Percentiles rank a stretch among this genome's conserved stretches.
phyloP scores from a whole-genome alignment of 1,139 yeast species.

The Hansenula anomala region DNA sequence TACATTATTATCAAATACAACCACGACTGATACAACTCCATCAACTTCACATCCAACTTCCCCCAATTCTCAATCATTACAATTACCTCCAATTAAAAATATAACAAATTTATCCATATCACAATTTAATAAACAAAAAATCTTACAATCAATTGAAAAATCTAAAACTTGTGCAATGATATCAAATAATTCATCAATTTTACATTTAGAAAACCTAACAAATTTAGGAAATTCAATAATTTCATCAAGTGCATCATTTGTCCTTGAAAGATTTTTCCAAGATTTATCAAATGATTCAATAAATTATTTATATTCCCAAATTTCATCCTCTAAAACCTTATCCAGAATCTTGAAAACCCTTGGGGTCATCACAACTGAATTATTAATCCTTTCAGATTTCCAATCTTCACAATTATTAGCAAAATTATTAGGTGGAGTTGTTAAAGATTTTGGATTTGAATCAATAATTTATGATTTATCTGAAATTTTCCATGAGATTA shows the following conservation, averaged over 20 bases:
- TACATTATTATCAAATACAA: constrained; percentile 6
- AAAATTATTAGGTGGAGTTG: constrained; percentile 62
- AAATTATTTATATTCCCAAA: constrained; percentile 39
- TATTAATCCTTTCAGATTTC: constrained; percentile 18
- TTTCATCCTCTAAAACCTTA: too few relatives aligned
- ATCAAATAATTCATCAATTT: constrained; percentile 27
- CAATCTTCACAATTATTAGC: constrained; percentile 32
- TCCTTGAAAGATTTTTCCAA: constrained; percentile 53
- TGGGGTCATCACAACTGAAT: constrained; percentile 39
- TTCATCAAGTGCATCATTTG: constrained; percentile 50
- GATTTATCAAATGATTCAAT: constrained; percentile 42
- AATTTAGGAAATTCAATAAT: constrained; percentile 55
- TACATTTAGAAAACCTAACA: constrained; percentile 36
- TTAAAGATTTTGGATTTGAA: constrained; percentile 80
- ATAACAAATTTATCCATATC: constrained; percentile 22
- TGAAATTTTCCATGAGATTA: constrained; percentile 59
- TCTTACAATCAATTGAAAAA: constrained; percentile 47
- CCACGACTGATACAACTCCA: constrained; percentile 7
- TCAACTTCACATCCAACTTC: constrained; percentile 5
- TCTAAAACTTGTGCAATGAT: constrained; percentile 63
- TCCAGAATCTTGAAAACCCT: constrained; percentile 47
- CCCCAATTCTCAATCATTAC: constrained; percentile 1
- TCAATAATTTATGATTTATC: constrained; percentile 54
- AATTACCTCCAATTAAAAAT: constrained; percentile 23
- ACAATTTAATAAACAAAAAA: constrained; percentile 22